Evolutionary conservation across 192 early-diverging fungal genomes (phyloP), one percentile per base, ranked within the genome.

Genomic region (Backusella parvicylindrica): DNA sequence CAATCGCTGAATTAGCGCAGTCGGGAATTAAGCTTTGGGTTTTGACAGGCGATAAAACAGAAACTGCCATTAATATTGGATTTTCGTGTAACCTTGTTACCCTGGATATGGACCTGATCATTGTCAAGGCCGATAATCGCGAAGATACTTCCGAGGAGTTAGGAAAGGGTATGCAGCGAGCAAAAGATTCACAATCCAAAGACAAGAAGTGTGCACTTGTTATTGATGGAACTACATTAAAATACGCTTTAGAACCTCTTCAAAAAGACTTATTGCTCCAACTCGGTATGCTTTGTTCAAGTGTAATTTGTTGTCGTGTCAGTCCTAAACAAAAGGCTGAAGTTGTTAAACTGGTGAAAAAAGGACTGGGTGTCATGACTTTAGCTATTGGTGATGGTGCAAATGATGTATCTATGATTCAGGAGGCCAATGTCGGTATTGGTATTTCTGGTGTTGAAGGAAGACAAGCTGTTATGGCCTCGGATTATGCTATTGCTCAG

Each of bases 401-500:
- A n/a, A 99, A 99, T 81, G 98, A 99, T 79, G 96, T 99, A 30
- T 91, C 90, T 38, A 99, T 99, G 98, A 99, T 99, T 74, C 98
- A 99, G 83, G 96, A 95, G 38, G 96, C 97, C 30, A 92, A 99
- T 81, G 87, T 99, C 8, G 97, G 97, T 35, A 83, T 99, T 43
- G 97, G 97, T 28, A 97, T 99, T 71, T 91, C 92, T 21, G 97
- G 97, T 53, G 91, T 96, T 75, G 97, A 99, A 84, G 97, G 97
- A 15, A 79, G 96, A 79, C 96, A 99, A 78, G 97, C 97, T 1
- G 93, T 91, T 1, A 94, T 96, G 93, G 93, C 95, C 0, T 88
- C 91, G 32, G 97, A 99, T 84, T 99, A 97, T 77, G 94, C 95
- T 0, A 94, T 99, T 77, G 92, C 89, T 0, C 95, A 98, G 84